A percentile compares a stretch with the other conserved stretches of the same genome.
Conservation (phyloP, 1,139 yeast genomes). For the Yarrowia galli region DNA sequence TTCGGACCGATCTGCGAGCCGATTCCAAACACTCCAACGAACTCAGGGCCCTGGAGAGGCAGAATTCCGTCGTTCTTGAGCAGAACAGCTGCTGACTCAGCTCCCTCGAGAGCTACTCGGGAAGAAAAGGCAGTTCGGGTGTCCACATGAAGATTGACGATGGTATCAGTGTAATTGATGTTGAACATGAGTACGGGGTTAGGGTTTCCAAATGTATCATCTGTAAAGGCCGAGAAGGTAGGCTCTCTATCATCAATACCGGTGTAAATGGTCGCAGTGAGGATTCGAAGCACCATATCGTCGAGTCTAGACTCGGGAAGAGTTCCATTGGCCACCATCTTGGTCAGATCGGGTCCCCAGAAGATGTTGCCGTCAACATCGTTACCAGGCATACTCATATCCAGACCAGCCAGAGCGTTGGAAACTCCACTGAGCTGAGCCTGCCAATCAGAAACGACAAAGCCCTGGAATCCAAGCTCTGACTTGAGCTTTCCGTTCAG, state of each 20-base stretch:
- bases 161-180: constrained; percentile 57
- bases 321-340: constrained; percentile 18
- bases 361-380: constrained; percentile 52
- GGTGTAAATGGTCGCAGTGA: constrained; percentile 46
- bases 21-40: constrained; percentile 47
- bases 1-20: constrained; percentile 47
- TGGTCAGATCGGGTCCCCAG: constrained; percentile 17
- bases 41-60: neutral
- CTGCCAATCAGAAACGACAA: constrained; percentile 12
- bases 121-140: constrained; percentile 42
- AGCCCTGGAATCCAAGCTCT: constrained; percentile 17
- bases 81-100: constrained; percentile 57
- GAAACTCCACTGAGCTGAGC: constrained; percentile 46
- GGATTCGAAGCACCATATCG: constrained; percentile 14
- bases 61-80: constrained; percentile 14
- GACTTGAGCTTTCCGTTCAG: constrained; percentile 20
- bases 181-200: constrained; percentile 42
- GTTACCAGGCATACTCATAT: constrained; percentile 23
- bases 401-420: constrained; percentile 13
- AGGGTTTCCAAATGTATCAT: constrained; percentile 60
- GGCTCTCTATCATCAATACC: constrained; percentile 54
- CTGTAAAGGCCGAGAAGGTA: constrained; percentile 67
- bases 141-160: constrained; percentile 5
- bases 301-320: constrained; percentile 4
- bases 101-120: constrained; percentile 44